Percentiles rank a stretch among this genome's conserved stretches.
Evolutionary conservation across 306 rosid species (phyloP).

Genomic region (Lathyrus tuberosus): DNA sequence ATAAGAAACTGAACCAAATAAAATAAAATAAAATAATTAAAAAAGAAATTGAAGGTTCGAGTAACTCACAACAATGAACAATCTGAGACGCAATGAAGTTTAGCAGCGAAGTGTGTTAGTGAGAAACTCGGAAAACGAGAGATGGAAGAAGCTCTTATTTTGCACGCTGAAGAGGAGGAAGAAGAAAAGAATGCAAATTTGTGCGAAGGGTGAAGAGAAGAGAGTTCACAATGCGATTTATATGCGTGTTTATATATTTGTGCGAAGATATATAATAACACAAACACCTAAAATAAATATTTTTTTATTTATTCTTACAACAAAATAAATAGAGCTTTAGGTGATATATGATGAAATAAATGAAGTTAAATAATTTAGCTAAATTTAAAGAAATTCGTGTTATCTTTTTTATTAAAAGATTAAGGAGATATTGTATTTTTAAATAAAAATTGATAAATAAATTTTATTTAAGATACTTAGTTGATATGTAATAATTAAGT

Average conservation of each 20-base stretch:
- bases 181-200: constrained; percentile 27
- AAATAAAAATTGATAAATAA: too few relatives aligned
- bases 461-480: too few relatives aligned
- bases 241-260: constrained; percentile 24
- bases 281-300: too few relatives aligned
- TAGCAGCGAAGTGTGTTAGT: constrained; percentile 34
- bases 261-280: neutral
- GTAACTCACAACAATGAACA: constrained; percentile 16
- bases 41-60: constrained; percentile 19
- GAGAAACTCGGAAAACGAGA: neutral
- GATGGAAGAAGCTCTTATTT: neutral
- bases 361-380: too few relatives aligned
- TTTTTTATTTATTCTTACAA: too few relatives aligned
- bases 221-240: constrained; percentile 37
- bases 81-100: constrained; percentile 11
- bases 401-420: too few relatives aligned
- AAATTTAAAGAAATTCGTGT: too few relatives aligned
- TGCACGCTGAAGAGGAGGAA: constrained; percentile 29
- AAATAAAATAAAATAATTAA: neutral
- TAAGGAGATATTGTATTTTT: too few relatives aligned
- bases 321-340: too few relatives aligned
- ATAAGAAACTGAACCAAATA: constrained; percentile 23
- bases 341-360: too few relatives aligned
- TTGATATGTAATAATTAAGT: too few relatives aligned
- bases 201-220: constrained; percentile 29